Percentiles rank a stretch among this genome's conserved stretches.
These are phyloP conservation scores for Papiliotrema fonsecae DNA, from an alignment of 1,284 basidiomycete genomes.

Conservation along the genomic window DNA sequence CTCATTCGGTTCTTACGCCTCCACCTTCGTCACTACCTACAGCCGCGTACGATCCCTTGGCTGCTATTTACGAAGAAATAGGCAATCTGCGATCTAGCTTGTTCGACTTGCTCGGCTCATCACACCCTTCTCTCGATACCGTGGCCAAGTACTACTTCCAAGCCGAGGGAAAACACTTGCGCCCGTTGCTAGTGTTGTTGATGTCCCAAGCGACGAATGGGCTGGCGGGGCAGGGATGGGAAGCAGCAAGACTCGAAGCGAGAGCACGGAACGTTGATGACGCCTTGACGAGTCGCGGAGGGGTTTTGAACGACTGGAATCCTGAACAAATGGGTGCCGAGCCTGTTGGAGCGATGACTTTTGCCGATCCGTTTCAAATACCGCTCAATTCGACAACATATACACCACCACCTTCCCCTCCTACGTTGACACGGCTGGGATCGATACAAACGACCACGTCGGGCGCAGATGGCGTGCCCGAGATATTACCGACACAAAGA, in stretches of 20 bases:
- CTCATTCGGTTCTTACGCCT: constrained; percentile 35
- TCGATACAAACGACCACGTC: not conserved
- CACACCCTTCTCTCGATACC: constrained; percentile 78
- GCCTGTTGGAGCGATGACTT: constrained; percentile 24
- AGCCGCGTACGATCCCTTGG: constrained; percentile 30
- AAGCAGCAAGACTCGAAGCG: constrained; percentile 15
- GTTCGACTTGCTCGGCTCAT: constrained; percentile 75
- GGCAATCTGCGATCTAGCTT: constrained; percentile 68
- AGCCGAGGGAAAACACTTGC: constrained; percentile 74
- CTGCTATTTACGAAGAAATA: constrained; percentile 65
- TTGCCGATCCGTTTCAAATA: constrained; percentile 42
- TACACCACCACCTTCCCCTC: constrained; percentile 4
- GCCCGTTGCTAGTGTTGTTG: constrained; percentile 84
- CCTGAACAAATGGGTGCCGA: constrained; percentile 44
- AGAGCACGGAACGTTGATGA: constrained; percentile 35
- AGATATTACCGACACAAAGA: constrained; percentile 75
- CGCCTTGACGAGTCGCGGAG: constrained; percentile 40
- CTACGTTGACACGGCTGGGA: not conserved
- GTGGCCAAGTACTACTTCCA: constrained; percentile 93
- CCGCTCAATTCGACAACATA: constrained; percentile 6
- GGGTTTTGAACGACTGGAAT: constrained; percentile 49
- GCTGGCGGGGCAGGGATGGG: constrained; percentile 51
- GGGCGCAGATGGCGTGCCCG: constrained; percentile 15
- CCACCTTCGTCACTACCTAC: constrained; percentile 12
- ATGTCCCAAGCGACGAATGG: constrained; percentile 89